A percentile compares a stretch with the other conserved stretches of the same genome.
These are phyloP conservation scores for Fonsecaea pugnacius DNA, from an alignment of 2,329 filamentous ascomycete genomes.

Conservation along the genomic window DNA sequence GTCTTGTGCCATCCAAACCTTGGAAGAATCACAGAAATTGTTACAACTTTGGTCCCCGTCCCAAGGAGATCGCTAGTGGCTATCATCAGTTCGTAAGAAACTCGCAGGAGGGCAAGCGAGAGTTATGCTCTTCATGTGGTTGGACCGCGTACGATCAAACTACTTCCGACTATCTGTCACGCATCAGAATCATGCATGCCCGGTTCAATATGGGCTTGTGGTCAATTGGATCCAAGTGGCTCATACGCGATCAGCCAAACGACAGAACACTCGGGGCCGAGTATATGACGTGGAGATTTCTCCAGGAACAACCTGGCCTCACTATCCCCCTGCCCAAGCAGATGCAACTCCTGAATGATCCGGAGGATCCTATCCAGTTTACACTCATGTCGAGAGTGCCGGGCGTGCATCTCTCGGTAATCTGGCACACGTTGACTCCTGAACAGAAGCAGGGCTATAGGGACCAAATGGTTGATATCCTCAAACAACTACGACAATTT, in stretches of 20 bases:
- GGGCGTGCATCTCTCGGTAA: not conserved
- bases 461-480: slow-evolving; percentile 12
- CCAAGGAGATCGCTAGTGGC: too few species aligned
- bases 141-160: too few species aligned
- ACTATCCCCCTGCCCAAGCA: slow-evolving; percentile 21
- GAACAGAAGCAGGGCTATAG: slow-evolving; percentile 21
- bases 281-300: slow-evolving; percentile 24
- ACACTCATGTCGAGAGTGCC: slow-evolving; percentile 18
- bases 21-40: too few species aligned
- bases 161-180: not conserved
- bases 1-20: too few species aligned
- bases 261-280: slow-evolving; percentile 17
- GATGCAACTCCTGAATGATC: slow-evolving; percentile 11
- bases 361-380: slow-evolving; percentile 15
- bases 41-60: too few species aligned
- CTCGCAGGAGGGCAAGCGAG: too few species aligned
- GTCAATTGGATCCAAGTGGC: slow-evolving; percentile 19
- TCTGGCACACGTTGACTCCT: slow-evolving; percentile 7
- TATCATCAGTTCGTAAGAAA: too few species aligned
- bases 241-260: slow-evolving; percentile 18
- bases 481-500: slow-evolving; percentile 17
- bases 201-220: slow-evolving; percentile 8
- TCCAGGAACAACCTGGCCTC: slow-evolving; percentile 16
- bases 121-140: too few species aligned
- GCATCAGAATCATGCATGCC: slow-evolving; percentile 20